These are phyloP conservation scores for Phoenix roebelenii DNA, from an alignment of 176 grass and related monocot genomes.

Conservation along the genomic window DNA sequence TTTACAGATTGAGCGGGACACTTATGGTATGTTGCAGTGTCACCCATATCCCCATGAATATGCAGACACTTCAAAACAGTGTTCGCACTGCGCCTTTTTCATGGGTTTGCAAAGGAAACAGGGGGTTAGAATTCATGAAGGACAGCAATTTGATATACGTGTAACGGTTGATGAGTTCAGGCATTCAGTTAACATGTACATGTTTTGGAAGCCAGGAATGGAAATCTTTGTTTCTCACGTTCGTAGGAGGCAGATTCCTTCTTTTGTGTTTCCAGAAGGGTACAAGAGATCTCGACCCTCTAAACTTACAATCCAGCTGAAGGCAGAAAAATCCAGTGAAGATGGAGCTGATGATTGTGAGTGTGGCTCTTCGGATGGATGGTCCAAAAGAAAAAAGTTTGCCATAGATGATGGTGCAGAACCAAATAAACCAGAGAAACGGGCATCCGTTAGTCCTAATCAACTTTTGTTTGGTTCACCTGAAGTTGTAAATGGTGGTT, in stretches of 20 bases:
- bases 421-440: slow-evolving; percentile 28
- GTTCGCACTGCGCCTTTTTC: slow-evolving; percentile 89
- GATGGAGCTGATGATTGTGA: slow-evolving; percentile 3
- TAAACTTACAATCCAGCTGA: slow-evolving; percentile 30
- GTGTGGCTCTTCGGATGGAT: slow-evolving; percentile 17
- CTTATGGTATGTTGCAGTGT: slow-evolving; percentile 78
- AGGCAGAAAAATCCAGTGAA: slow-evolving; percentile 37
- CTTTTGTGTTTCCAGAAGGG: slow-evolving; percentile 81
- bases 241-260: slow-evolving; percentile 70
- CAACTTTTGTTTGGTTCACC: background rate
- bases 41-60: slow-evolving; percentile 93
- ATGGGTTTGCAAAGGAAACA: slow-evolving; percentile 94
- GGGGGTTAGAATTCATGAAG: slow-evolving; percentile 79
- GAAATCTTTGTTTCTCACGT: slow-evolving; percentile 94
- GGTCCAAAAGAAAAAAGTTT: slow-evolving; percentile 31
- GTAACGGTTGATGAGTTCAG: slow-evolving; percentile 92
- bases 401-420: slow-evolving; percentile 24
- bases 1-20: slow-evolving; percentile 88
- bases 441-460: slow-evolving; percentile 17
- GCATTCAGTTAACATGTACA: slow-evolving; percentile 62
- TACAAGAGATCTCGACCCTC: slow-evolving; percentile 41
- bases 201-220: slow-evolving; percentile 94
- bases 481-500: background rate
- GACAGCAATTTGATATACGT: slow-evolving; percentile 99
- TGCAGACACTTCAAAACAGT: slow-evolving; percentile 51